A percentile compares a stretch with the other conserved stretches of the same genome.
phyloP scores from a whole-genome alignment of 108 stramenopile species.

The Schizochytrium sp. region DNA sequence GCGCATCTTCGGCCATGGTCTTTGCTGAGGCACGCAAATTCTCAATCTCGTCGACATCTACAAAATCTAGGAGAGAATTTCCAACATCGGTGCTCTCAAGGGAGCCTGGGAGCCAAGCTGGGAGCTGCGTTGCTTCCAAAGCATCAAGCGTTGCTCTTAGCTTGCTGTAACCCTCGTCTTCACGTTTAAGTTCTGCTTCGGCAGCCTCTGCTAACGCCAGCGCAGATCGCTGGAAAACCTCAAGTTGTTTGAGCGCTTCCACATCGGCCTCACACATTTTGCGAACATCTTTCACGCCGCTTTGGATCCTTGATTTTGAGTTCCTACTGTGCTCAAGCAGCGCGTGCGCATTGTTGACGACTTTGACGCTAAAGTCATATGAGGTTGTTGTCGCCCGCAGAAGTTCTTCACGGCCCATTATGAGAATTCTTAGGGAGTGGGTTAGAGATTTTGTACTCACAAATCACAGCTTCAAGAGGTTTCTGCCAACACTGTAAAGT shows the following conservation, averaged over 20 bases:
- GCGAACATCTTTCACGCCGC: neutral
- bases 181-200: neutral
- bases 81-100: neutral
- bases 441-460: too few relatives aligned
- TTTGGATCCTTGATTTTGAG: neutral
- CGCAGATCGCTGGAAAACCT: neutral
- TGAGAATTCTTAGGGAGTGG: neutral
- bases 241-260: neutral
- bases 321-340: neutral
- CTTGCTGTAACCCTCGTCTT: neutral
- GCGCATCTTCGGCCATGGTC: neutral
- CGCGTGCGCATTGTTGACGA: constrained; percentile 18
- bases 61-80: constrained; percentile 1
- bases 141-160: neutral
- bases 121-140: neutral
- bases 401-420: constrained; percentile 18
- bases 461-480: too few relatives aligned
- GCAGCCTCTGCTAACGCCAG: neutral
- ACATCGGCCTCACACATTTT: neutral
- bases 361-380: constrained; percentile 41
- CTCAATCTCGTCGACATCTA: neutral
- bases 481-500: too few relatives aligned
- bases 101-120: neutral
- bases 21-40: neutral
- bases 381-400: neutral